phyloP scores from a whole-genome alignment of 192 early-diverging fungal species.

The Irineochytrium annulatum region DNA sequence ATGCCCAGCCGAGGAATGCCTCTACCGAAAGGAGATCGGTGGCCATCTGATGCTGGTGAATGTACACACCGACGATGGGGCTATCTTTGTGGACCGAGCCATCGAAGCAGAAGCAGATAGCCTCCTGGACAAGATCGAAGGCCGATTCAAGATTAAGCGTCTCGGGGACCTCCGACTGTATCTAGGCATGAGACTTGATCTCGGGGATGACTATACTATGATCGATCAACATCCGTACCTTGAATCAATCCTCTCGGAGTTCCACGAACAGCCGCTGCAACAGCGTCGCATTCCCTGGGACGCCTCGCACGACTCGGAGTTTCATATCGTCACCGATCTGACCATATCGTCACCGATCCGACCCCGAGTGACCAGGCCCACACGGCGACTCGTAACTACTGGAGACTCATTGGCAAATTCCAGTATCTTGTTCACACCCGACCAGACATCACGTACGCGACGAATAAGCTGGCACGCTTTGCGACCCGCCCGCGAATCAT shows the following conservation, averaged over 20 bases:
- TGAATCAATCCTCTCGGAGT: conserved; percentile 5
- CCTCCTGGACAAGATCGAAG: background rate
- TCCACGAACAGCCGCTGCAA: background rate
- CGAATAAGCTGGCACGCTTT: background rate
- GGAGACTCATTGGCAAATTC: conserved; percentile 1
- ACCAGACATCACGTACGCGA: conserved; percentile 8
- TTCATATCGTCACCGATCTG: background rate
- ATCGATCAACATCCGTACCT: conserved; percentile 9
- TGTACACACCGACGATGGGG: background rate
- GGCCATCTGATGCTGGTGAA: background rate
- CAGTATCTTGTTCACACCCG: conserved; percentile 1
- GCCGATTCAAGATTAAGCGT: background rate
- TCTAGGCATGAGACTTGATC: background rate
- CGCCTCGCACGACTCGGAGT: background rate
- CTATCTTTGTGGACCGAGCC: background rate
- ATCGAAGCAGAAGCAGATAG: background rate
- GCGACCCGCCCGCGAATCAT: background rate
- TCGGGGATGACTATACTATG: background rate
- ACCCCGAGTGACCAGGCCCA: background rate
- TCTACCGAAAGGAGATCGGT: conserved; percentile 6
- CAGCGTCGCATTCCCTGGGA: background rate
- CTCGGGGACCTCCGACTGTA: background rate
- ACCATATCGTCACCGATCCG: background rate
- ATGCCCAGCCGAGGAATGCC: conserved; percentile 1
- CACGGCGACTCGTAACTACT: background rate